Evolutionary conservation across 768 basidiomycete species (phyloP).

Genomic region (Dendrothele bispora): DNA sequence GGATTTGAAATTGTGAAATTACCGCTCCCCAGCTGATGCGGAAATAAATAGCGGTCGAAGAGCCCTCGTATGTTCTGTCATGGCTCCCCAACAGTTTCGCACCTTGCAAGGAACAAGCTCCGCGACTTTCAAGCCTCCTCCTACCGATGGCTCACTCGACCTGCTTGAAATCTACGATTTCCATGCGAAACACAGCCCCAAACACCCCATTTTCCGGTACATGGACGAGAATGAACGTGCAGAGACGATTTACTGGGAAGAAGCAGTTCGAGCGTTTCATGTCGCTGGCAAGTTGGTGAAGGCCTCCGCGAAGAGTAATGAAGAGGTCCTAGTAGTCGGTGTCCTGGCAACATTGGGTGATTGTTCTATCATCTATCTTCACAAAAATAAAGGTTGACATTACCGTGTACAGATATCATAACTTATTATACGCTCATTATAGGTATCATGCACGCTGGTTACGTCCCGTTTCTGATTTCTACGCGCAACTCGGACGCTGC

Average conservation of each 20-base stretch:
- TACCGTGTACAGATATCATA: slow-evolving; percentile 24
- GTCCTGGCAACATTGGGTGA: slow-evolving; percentile 1
- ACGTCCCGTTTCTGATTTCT: slow-evolving; percentile 31
- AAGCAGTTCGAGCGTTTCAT: slow-evolving; percentile 1
- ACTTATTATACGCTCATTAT: slow-evolving; percentile 10
- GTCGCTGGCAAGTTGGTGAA: background rate
- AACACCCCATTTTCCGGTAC: background rate
- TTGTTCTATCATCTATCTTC: background rate
- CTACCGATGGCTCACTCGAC: too few relatives aligned
- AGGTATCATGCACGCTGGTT: slow-evolving; percentile 11
- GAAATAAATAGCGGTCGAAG: too few relatives aligned
- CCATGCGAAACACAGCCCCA: background rate
- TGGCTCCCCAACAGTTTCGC: too few relatives aligned
- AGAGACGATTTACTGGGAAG: background rate
- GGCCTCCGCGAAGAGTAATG: background rate
- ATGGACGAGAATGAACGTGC: background rate
- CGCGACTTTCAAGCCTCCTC: too few relatives aligned
- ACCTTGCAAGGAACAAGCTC: too few relatives aligned
- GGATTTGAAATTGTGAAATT: too few relatives aligned
- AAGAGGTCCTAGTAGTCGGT: background rate
- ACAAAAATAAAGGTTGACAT: slow-evolving; percentile 31
- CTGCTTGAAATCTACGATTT: too few relatives aligned
- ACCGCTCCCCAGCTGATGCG: too few relatives aligned
- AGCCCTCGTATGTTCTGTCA: too few relatives aligned
- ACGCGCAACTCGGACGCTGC: slow-evolving; percentile 30